Evolutionary conservation across 148 eudicot species (phyloP), one percentile per base, ranked within the genome.

Genomic region (Talinum fruticosum): DNA sequence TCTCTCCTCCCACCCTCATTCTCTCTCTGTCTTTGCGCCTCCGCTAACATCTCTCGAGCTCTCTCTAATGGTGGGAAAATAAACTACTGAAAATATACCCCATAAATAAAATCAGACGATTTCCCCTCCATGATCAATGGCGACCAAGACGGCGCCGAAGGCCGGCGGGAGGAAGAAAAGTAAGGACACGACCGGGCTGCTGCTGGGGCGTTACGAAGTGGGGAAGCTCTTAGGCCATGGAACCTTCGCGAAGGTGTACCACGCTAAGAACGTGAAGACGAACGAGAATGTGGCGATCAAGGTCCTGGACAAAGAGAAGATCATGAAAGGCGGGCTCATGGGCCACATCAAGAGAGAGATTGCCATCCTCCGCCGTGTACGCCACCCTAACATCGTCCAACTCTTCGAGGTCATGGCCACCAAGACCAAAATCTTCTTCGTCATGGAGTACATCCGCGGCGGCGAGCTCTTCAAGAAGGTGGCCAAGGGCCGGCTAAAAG

Each of bases 381-480:
- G 90, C 6, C 92, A 89, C 77, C 92, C 92, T 1, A 86, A 87
- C 23, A 89, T 89, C 28, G 92, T 89, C 1, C 90, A 87, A 45
- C 45, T 89, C 0, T 89, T 85, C 77, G 90, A 89, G 59, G 89
- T 89, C 1, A 89, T 89, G 92, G 92, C 92, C 0, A 89, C 92
- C 2, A 89, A 87, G 28, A 26, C 88, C 1, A 89, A 89, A 53
- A 89, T 89, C 44, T 89, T 65, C 72, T 89, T 89, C 69, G 92
- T 89, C 0, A 89, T 89, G 92, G 92, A 89, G 61, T 87, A 74
- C 19, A 88, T 89, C 2, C 77, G 73, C 13, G 90, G 92, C 12
- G 92, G 92, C 0, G 92, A 89, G 75, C 85, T 89, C 0, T 89
- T 89, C 78, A 86, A 78, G 24, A 89, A 89, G 82, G 90, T 89